Evolutionary conservation across 1,284 basidiomycete genomes (phyloP).

Genomic region (Erythrobasidium hasegawianum): DNA sequence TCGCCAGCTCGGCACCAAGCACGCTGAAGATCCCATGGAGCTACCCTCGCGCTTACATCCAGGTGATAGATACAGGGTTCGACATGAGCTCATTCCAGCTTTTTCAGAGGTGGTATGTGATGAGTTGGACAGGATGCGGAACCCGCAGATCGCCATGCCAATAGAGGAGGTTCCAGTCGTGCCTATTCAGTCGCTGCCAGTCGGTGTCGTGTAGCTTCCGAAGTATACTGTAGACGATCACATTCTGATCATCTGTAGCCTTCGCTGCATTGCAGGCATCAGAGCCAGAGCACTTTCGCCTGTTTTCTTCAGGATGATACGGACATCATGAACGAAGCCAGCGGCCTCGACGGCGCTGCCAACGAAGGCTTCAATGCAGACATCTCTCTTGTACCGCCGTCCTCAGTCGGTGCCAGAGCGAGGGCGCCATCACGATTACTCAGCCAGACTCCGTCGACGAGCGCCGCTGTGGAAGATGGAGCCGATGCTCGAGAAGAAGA

Average conservation of each 20-base stretch:
- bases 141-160: background rate
- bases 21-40: background rate
- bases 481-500: background rate
- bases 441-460: conserved; percentile 4
- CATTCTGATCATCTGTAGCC: too few relatives aligned
- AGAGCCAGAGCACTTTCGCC: too few relatives aligned
- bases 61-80: background rate
- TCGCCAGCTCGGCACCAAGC: background rate
- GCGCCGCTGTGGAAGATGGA: background rate
- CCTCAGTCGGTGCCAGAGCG: background rate
- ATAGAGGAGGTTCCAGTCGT: background rate
- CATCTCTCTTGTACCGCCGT: conserved; percentile 23
- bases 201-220: background rate
- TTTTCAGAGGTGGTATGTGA: background rate
- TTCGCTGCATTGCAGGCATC: too few relatives aligned
- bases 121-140: background rate
- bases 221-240: too few relatives aligned
- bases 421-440: background rate
- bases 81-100: conserved; percentile 1
- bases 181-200: background rate
- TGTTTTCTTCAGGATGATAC: too few relatives aligned
- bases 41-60: background rate
- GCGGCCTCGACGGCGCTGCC: conserved; percentile 24
- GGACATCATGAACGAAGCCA: too few relatives aligned
- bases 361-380: conserved; percentile 23